A percentile compares a stretch with the other conserved stretches of the same genome.
Conservation (phyloP, 768 basidiomycete genomes). For the Xerocomellus intermedius region DNA sequence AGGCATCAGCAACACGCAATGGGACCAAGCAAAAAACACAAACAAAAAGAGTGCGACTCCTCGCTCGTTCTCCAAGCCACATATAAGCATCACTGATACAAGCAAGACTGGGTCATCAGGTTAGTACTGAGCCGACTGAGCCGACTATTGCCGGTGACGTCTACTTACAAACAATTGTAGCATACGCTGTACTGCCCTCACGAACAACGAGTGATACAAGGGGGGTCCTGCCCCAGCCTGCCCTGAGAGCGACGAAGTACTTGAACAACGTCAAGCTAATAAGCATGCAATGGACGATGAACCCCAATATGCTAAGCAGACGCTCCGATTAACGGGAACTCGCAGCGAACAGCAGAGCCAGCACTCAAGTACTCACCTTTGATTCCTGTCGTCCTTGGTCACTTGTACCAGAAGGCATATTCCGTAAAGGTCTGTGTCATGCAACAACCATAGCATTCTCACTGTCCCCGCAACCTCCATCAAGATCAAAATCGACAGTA, state of each 20-base stretch:
- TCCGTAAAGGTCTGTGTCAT: background rate
- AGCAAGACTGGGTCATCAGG: background rate
- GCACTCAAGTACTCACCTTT: constrained; percentile 12
- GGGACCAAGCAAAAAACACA: background rate
- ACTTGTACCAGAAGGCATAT: constrained; percentile 9
- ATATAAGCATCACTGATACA: background rate
- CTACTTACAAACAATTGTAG: constrained; percentile 8
- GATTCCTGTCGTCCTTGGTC: background rate
- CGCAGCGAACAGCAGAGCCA: background rate
- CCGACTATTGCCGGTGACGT: background rate
- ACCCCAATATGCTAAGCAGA: constrained; percentile 10
- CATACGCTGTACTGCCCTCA: constrained; percentile 13
- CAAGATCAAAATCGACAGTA: constrained; percentile 5
- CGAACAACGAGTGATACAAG: constrained; percentile 23
- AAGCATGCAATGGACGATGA: constrained; percentile 15
- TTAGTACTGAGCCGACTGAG: background rate
- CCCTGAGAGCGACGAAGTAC: constrained; percentile 14
- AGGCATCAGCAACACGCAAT: constrained; percentile 1
- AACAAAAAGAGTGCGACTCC: constrained; percentile 2
- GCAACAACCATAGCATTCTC: background rate
- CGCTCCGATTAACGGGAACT: background rate
- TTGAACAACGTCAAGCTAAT: constrained; percentile 20
- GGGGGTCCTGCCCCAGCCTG: constrained; percentile 18
- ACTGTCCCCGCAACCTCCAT: background rate
- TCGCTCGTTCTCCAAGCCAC: background rate